A percentile compares a stretch with the other conserved stretches of the same genome.
Evolutionary conservation across 371 early-diverging fungal genomes (phyloP).

Genomic region (Circinella minor): DNA sequence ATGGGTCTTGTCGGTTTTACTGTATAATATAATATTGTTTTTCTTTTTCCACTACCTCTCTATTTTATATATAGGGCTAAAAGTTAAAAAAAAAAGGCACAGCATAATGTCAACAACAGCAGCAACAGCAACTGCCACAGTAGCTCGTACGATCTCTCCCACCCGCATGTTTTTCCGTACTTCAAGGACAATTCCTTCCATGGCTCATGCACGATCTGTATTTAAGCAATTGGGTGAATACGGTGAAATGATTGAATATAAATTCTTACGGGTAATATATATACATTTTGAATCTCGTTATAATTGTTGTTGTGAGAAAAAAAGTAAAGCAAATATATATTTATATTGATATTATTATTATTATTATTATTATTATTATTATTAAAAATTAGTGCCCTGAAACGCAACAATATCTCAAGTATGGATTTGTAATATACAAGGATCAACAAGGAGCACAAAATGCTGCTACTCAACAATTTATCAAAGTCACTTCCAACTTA

Average conservation of each 20-base stretch:
- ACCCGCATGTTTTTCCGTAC: conserved; percentile 27
- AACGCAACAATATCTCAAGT: conserved; percentile 27
- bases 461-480: conserved; percentile 21
- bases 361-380: not conserved
- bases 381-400: conserved; percentile 26
- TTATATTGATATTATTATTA: not conserved
- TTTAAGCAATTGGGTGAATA: conserved; percentile 20
- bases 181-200: conserved; percentile 19
- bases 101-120: conserved; percentile 15
- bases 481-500: conserved; percentile 23
- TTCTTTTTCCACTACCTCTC: not conserved
- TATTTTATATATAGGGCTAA: not conserved
- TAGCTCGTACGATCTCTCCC: conserved; percentile 9
- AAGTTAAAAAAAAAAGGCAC: not conserved
- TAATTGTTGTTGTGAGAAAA: not conserved
- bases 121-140: conserved; percentile 5
- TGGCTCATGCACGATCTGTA: conserved; percentile 30
- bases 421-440: conserved; percentile 32
- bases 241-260: conserved; percentile 32
- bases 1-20: too few relatives aligned
- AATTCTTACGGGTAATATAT: conserved; percentile 28
- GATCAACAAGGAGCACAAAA: conserved; percentile 21
- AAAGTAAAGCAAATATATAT: not conserved
- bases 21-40: too few relatives aligned
- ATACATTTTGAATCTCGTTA: too few relatives aligned